Evolutionary conservation across 73 alveolate species (phyloP).

Genomic region (Diophrys sp.): DNA sequence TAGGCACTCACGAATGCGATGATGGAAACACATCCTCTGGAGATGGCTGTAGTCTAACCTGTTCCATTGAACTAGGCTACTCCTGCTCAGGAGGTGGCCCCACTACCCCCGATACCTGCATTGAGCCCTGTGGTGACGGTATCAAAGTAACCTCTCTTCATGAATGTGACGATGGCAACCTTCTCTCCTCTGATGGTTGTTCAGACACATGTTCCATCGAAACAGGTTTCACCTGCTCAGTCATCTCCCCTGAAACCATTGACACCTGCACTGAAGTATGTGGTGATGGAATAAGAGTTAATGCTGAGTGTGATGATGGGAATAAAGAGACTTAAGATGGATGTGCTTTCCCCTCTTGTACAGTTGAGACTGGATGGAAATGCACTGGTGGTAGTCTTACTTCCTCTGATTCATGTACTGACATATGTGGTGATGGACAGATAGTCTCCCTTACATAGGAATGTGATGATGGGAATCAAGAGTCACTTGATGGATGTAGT

Average conservation of each 20-base stretch:
- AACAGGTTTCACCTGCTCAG: too few relatives aligned
- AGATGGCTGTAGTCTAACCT: constrained; percentile 13
- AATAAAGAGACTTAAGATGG: too few relatives aligned
- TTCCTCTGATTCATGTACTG: neutral
- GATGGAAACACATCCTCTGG: constrained; percentile 8
- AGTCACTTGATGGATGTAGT: neutral
- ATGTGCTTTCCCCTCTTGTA: too few relatives aligned
- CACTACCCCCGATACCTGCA: constrained; percentile 6
- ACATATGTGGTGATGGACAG: constrained; percentile 7
- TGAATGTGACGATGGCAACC: too few relatives aligned
- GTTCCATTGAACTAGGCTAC: constrained; percentile 18
- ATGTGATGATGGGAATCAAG: constrained; percentile 5
- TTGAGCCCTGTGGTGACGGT: constrained; percentile 23
- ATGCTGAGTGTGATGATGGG: too few relatives aligned
- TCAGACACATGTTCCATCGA: too few relatives aligned
- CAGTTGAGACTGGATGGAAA: constrained; percentile 12
- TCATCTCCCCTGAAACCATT: too few relatives aligned
- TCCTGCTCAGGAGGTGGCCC: constrained; percentile 14
- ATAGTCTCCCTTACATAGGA: neutral
- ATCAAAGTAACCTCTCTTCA: too few relatives aligned
- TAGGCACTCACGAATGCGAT: constrained; percentile 8
- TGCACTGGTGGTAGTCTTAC: constrained; percentile 4
- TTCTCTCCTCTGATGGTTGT: too few relatives aligned
- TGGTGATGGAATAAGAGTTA: too few relatives aligned
- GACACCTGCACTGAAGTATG: too few relatives aligned